Base-by-base conservation (phyloP, 2,329 filamentous ascomycete species). In the Diatrype stigma region DNA sequence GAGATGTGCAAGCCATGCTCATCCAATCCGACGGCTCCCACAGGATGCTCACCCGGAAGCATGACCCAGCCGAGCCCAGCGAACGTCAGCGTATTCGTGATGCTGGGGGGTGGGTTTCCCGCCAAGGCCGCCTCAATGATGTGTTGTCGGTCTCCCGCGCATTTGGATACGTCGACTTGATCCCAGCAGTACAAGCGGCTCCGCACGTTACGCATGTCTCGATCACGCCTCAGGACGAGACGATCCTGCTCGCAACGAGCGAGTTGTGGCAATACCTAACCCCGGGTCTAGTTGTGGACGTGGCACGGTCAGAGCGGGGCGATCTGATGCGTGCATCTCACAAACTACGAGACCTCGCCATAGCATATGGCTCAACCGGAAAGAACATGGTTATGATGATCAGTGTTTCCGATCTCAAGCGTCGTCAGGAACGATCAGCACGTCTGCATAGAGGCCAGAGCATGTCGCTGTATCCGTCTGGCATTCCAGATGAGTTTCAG, bases 331-430 rank as follows among this genome's bases (percentile, higher is more conserved):
- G 90, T 49, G 94, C 93, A 16, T 88, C 94, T 3, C 93, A 97
- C 67, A 96, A 96, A 72, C 80, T 99, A 30, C 85, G 94, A 52
- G 94, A 99, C 72, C 77, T 97, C 49, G 94, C 94, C 40, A 96
- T 99, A 66, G 90, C 93, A 1, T 97, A 96, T 67, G 94, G 94
- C 48, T 90, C 93, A 12, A 92, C 86, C 1, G 87, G 87, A 64
- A 99, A 99, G 73, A 89, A 97, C 56, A 97, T 97, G 92, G 90
- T 99, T 42, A 97, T 97, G 93, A 90, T 99, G 76, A 85, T 99
- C 49, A 93, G 92, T 50, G 88, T 99, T 35, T 86, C 88, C 50
- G 92, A 97, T 64, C 75, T 99, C 49, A 93, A 96, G 72, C 89
- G 89, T 65, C 84, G 90, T 56, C 75, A 79, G 51, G 89, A 95